Evolutionary conservation across 1,284 basidiomycete genomes (phyloP).

Genomic region (Sanguinoderma infundibulare): DNA sequence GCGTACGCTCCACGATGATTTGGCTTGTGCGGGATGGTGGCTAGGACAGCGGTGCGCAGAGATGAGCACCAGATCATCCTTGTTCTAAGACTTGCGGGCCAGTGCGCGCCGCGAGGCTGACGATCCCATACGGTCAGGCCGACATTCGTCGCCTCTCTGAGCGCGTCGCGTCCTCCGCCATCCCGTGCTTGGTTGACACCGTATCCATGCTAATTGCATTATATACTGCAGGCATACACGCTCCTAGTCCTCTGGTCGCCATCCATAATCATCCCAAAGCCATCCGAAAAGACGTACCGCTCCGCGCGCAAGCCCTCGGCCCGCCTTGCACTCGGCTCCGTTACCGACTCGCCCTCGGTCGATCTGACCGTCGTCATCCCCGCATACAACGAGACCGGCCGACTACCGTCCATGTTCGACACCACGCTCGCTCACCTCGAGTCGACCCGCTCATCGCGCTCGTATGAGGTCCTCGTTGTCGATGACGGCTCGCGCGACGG

Average conservation of each 20-base stretch:
- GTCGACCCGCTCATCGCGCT: slow-evolving; percentile 38
- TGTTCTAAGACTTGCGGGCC: slow-evolving; percentile 84
- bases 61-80: slow-evolving; percentile 84
- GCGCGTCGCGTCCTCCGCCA: slow-evolving; percentile 24
- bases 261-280: slow-evolving; percentile 58
- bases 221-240: slow-evolving; percentile 58
- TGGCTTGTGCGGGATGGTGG: neutral
- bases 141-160: slow-evolving; percentile 39
- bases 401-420: slow-evolving; percentile 81
- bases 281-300: slow-evolving; percentile 70
- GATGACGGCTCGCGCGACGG: slow-evolving; percentile 88
- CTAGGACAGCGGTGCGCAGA: slow-evolving; percentile 20
- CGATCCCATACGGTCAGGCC: slow-evolving; percentile 59
- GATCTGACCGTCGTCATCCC: slow-evolving; percentile 86
- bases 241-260: slow-evolving; percentile 73
- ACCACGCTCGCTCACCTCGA: slow-evolving; percentile 69
- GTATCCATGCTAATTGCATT: slow-evolving; percentile 1
- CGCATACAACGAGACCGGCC: slow-evolving; percentile 86
- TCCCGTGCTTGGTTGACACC: neutral
- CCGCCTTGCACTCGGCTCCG: slow-evolving; percentile 54
- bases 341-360: slow-evolving; percentile 56
- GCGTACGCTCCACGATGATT: slow-evolving; percentile 22
- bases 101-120: slow-evolving; percentile 64
- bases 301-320: slow-evolving; percentile 52
- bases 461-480: slow-evolving; percentile 84